Base-by-base conservation (phyloP, 306 rosid species). In the Lotus japonicus region DNA sequence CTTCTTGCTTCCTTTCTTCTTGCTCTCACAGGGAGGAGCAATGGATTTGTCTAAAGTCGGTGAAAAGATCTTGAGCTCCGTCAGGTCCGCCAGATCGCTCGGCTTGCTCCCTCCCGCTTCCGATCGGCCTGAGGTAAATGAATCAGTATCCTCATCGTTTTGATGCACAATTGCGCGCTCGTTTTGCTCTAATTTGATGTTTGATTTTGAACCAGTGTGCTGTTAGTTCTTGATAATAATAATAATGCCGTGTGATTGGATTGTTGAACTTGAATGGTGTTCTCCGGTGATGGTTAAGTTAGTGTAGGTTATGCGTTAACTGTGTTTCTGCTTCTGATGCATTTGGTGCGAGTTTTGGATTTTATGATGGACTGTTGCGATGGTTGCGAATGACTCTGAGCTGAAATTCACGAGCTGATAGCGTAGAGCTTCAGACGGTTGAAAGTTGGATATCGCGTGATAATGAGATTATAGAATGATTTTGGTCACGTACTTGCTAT, bases 11-110 rank as follows among this genome's bases (percentile, higher is more conserved):
- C 96, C 99, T 2, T 86, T 95, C 84, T 75, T 95, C 80, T 79
- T 95, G 72, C 74, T 95, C 76, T 81, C 86, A 28, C 99, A 90
- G 73, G 96, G 99, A 73, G 90, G 89, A 67, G 96, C 84, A 41
- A 95, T 95, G 99, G 99, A 95, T 89, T 85, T 95, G 66, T 90
- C 96, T 26, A 95, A 84, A 80, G 95, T 95, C 11, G 97, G 96
- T 10, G 99, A 90, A 78, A 95, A 90, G 84, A 78, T 95, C 81
- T 77, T 95, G 79, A 90, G 99, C 83, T 95, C 99, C 38, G 99
- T 95, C 44, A 87, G 90, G 91, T 90, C 99, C 21, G 99, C 97
- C 5, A 95, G 92, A 79, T 90, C 99, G 62, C 83, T 95, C 36
- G 97, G 99, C 61, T 81, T 88, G 77, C 96, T 88, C 64, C 97